Percentiles rank a stretch among this genome's conserved stretches.
Evolutionary conservation across 2,329 filamentous ascomycete species (phyloP).

Genomic region (Aspergillus jensenii): DNA sequence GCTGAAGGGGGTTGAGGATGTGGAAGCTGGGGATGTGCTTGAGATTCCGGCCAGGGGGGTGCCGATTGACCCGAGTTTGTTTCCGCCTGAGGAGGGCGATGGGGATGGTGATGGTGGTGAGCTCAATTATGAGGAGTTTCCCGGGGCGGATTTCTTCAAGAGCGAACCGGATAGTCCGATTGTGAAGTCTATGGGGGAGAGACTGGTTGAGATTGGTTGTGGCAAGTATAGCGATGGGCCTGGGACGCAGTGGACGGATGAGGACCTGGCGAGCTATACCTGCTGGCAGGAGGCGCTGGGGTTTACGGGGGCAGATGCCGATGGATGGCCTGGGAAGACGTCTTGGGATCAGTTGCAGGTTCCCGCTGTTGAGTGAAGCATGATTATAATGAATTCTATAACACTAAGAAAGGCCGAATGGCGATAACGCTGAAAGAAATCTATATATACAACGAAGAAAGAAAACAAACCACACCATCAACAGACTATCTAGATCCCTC

Average conservation of each 20-base stretch:
- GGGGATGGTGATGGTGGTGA: neutral
- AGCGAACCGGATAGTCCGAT: neutral
- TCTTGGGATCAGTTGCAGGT: slow-evolving; percentile 7
- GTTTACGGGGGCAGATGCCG: slow-evolving; percentile 4
- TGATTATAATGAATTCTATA: too few relatives aligned
- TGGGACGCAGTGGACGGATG: slow-evolving; percentile 1
- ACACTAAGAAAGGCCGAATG: too few relatives aligned
- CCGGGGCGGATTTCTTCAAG: neutral
- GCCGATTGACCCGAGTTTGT: neutral
- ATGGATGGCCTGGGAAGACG: slow-evolving; percentile 5
- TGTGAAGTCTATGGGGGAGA: slow-evolving; percentile 3
- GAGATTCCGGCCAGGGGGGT: slow-evolving; percentile 3
- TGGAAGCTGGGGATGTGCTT: neutral
- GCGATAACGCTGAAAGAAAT: too few relatives aligned
- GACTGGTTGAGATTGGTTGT: slow-evolving; percentile 4
- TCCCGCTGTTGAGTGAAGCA: neutral
- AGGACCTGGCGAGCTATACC: neutral
- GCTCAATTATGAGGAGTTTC: neutral
- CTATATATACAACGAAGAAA: too few relatives aligned
- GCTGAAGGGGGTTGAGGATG: neutral
- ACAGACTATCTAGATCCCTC: neutral
- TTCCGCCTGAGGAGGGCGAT: neutral
- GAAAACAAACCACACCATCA: too few relatives aligned
- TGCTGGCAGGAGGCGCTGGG: slow-evolving; percentile 9
- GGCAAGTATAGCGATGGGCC: neutral